phyloP scores from a whole-genome alignment of 441 rosid genomes.

The Brassica balearica region DNA sequence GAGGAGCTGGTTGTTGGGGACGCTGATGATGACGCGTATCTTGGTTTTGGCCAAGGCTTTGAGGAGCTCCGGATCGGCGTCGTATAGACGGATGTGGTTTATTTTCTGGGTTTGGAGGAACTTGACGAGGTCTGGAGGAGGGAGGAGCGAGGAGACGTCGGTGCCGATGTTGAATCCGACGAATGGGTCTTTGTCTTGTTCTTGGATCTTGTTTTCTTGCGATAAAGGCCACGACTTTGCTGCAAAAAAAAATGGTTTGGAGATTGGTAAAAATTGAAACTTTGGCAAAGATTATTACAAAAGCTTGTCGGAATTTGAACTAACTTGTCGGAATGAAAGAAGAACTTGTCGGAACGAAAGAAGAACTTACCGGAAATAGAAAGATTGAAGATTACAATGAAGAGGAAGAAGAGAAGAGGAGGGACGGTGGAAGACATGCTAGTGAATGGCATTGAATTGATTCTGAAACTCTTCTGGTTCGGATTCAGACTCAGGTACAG shows the following conservation, averaged over 20 bases:
- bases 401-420: conserved; percentile 39
- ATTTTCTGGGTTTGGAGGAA: conserved; percentile 81
- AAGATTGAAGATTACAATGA: conserved; percentile 45
- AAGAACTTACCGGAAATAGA: conserved; percentile 26
- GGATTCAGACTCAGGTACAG: conserved; percentile 53
- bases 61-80: conserved; percentile 81
- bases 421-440: conserved; percentile 45
- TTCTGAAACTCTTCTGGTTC: conserved; percentile 58
- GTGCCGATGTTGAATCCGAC: conserved; percentile 91
- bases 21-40: conserved; percentile 87
- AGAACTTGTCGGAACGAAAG: neutral
- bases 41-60: conserved; percentile 82
- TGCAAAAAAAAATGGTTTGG: conserved; percentile 34
- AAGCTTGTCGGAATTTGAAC: conserved; percentile 1
- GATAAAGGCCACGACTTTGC: conserved; percentile 48
- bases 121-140: conserved; percentile 63
- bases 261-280: conserved; percentile 5
- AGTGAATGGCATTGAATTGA: conserved; percentile 65
- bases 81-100: conserved; percentile 78
- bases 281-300: conserved; percentile 10
- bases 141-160: conserved; percentile 62
- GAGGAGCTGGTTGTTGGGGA: conserved; percentile 95
- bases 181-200: conserved; percentile 71
- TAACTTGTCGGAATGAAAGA: neutral
- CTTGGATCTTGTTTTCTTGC: conserved; percentile 48